phyloP scores from a whole-genome alignment of 2,329 filamentous ascomycete species.

The Penicillium occitanis region DNA sequence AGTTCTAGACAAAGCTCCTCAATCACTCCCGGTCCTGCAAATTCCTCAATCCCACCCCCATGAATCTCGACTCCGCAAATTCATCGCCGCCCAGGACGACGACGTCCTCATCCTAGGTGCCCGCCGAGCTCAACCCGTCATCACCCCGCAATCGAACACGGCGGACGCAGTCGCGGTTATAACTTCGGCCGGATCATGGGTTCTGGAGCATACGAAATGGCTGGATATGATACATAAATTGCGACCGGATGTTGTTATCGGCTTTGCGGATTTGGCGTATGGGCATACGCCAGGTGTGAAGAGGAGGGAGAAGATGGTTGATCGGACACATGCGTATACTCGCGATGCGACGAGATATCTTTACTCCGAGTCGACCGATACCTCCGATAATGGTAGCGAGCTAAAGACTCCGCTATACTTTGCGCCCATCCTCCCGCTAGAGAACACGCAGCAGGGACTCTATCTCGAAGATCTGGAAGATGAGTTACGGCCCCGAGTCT shows the following conservation, averaged over 20 bases:
- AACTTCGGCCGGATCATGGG: constrained; percentile 82
- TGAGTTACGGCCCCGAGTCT: constrained; percentile 57
- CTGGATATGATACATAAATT: constrained; percentile 63
- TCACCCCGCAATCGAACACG: constrained; percentile 67
- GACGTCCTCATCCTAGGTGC: constrained; percentile 71
- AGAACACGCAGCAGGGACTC: constrained; percentile 71
- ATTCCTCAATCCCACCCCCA: constrained; percentile 41
- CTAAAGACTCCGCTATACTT: constrained; percentile 53
- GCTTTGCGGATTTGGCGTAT: constrained; percentile 70
- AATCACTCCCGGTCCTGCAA: constrained; percentile 54
- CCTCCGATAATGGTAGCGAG: constrained; percentile 28
- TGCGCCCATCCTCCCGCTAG: constrained; percentile 69
- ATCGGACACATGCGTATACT: constrained; percentile 81
- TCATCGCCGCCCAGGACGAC: constrained; percentile 69
- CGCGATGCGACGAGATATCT: constrained; percentile 61
- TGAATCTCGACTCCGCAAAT: constrained; percentile 67
- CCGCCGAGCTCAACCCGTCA: constrained; percentile 73
- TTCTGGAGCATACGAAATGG: constrained; percentile 69
- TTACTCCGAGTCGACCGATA: constrained; percentile 29
- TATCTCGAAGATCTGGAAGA: constrained; percentile 75
- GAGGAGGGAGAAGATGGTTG: constrained; percentile 77
- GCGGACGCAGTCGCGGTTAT: constrained; percentile 71
- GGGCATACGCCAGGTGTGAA: constrained; percentile 64
- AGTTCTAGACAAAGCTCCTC: constrained; percentile 62
- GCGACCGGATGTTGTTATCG: constrained; percentile 76